Base-by-base conservation (phyloP, 164 flowering plant genomes). In the Umbilicus rupestris region DNA sequence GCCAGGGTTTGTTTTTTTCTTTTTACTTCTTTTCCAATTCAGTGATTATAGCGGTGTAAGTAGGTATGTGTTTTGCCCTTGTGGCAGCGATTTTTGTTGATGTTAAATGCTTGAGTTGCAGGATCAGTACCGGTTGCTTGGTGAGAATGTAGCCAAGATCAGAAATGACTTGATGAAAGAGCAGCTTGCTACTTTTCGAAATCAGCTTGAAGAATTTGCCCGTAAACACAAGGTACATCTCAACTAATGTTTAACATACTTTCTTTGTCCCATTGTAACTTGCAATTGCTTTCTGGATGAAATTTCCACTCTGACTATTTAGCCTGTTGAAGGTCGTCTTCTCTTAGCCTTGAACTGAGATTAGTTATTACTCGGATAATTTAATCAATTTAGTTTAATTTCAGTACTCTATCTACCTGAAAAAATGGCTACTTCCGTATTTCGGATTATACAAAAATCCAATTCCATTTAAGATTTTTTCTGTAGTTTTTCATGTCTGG, bases 111-210 rank as follows among this genome's bases (percentile, higher is more conserved):
- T 7, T 15, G 68, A 62, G 70, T 55, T 29, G 6, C 69, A 90
- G 98, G 96, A 91, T 78, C 96, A 91, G 71, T 94, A 85, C 52
- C 83, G 97, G 39, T 70, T 85, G 74, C 81, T 91, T 2, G 99
- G 99, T 16, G 99, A 91, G 77, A 91, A 91, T 89, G 96, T 89
- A 1, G 96, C 99, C 20, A 89, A 83, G 79, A 70, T 89, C 58
- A 72, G 90, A 72, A 91, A 95, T 3, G 99, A 94, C 87, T 78
- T 91, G 24, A 89, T 89, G 99, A 94, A 85, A 74, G 97, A 89
- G 57, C 97, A 94, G 75, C 87, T 94, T 7, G 63, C 88, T 26
- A 94, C 96, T 17, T 94, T 94, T 65, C 87, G 89, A 17, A 82
- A 97, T 49, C 99, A 94, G 76, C 79, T 91, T 37, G 99, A 94